A percentile compares a stretch with the other conserved stretches of the same genome.
These are phyloP conservation scores for Starmera stellimalicola DNA, from an alignment of 1,139 yeast species.

Conservation along the genomic window DNA sequence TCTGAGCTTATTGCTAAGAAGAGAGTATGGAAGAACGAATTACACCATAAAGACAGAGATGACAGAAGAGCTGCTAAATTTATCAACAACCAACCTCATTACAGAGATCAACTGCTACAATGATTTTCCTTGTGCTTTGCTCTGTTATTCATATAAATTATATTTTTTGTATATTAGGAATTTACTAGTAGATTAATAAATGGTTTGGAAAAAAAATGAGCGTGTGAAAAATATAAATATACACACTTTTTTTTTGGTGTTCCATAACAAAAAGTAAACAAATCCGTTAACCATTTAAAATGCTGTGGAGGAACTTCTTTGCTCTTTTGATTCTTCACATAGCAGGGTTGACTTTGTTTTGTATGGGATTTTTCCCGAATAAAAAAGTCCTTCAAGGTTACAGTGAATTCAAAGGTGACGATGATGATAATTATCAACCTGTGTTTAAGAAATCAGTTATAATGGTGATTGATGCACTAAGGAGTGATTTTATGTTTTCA, in stretches of 20 bases:
- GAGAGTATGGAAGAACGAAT: constrained; percentile 68
- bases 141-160: not conserved
- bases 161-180: no score
- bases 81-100: constrained; percentile 83
- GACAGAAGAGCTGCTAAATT: constrained; percentile 76
- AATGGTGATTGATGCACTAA: constrained; percentile 87
- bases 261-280: no score
- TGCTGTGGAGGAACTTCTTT: constrained; percentile 4
- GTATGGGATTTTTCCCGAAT: constrained; percentile 84
- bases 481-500: constrained; percentile 79
- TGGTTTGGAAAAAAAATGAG: no score
- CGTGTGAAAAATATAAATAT: no score
- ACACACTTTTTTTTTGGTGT: no score
- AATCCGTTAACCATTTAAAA: no score
- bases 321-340: constrained; percentile 7
- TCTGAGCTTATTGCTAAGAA: constrained; percentile 52
- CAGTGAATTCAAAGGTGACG: constrained; percentile 18
- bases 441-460: constrained; percentile 62
- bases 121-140: constrained; percentile 22
- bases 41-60: constrained; percentile 54
- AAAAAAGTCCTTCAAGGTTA: constrained; percentile 61
- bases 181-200: no score
- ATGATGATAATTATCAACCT: constrained; percentile 25
- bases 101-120: constrained; percentile 84
- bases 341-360: constrained; percentile 39